phyloP scores from a whole-genome alignment of 140 eudicot species.

The Erigeron philadelphicus region DNA sequence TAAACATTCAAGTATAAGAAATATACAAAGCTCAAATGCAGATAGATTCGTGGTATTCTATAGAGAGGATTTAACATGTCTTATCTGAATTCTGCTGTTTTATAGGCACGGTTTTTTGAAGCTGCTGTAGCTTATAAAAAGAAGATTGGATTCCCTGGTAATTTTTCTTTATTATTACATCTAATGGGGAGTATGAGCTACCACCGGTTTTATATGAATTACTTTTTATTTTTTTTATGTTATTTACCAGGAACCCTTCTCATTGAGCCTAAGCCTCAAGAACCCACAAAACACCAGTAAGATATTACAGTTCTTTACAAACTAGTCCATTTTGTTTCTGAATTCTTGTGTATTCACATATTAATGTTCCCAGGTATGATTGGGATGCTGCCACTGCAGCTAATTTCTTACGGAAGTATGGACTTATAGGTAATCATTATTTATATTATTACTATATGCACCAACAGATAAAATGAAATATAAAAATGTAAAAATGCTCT shows the following conservation, averaged over 20 bases:
- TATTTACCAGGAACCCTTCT: conserved; percentile 67
- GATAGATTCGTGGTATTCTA: background rate
- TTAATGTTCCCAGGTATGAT: conserved; percentile 58
- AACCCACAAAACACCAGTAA: conserved; percentile 99
- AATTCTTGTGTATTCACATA: conserved; percentile 5
- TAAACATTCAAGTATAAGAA: background rate
- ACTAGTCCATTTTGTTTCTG: background rate
- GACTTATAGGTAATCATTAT: conserved; percentile 55
- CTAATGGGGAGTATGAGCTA: background rate
- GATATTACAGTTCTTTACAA: conserved; percentile 15
- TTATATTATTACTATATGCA: background rate
- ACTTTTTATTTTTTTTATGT: conserved; percentile 11
- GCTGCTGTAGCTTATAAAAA: conserved; percentile 94
- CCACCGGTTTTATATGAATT: background rate
- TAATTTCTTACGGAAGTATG: conserved; percentile 85
- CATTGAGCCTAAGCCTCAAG: conserved; percentile 99
- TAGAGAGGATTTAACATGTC: background rate
- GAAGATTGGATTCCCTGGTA: conserved; percentile 97
- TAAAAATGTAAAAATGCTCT: background rate
- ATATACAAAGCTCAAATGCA: background rate
- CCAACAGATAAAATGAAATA: background rate
- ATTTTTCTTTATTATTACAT: background rate
- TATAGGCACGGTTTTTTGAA: conserved; percentile 82
- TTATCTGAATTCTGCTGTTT: conserved; percentile 19
- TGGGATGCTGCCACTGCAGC: conserved; percentile 99